Evolutionary conservation across 148 eudicot genomes (phyloP).

Genomic region (Gaultheria prostrata): DNA sequence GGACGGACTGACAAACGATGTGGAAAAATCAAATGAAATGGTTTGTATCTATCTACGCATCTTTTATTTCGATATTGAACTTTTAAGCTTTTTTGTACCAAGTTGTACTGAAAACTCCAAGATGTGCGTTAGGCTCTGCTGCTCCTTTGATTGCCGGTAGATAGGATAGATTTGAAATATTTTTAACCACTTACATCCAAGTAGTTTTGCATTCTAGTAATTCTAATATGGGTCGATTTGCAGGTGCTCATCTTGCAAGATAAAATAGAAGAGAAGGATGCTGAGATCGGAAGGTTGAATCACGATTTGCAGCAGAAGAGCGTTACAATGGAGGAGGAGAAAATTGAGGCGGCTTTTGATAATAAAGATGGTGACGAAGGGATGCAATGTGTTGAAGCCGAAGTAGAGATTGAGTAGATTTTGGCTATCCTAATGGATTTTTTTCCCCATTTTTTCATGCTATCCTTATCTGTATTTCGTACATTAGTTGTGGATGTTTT

Average conservation of each 20-base stretch:
- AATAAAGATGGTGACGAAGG: conserved; percentile 35
- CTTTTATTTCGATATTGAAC: conserved; percentile 8
- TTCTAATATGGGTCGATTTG: conserved; percentile 9
- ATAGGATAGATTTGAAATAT: not conserved
- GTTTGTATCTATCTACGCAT: conserved; percentile 27
- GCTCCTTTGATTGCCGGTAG: conserved; percentile 1
- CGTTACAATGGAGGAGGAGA: conserved; percentile 28
- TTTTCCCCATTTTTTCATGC: not conserved
- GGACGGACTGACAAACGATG: conserved; percentile 71
- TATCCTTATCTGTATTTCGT: conserved; percentile 13
- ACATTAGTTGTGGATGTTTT: conserved; percentile 21
- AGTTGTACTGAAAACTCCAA: not conserved
- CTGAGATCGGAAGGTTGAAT: conserved; percentile 64
- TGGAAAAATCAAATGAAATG: conserved; percentile 89
- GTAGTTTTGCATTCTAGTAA: not conserved
- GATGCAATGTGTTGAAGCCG: conserved; percentile 15
- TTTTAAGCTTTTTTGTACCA: conserved; percentile 1
- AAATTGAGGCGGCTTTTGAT: conserved; percentile 30
- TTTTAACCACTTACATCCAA: not conserved
- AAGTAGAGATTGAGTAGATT: conserved; percentile 22
- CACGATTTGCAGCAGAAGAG: conserved; percentile 42
- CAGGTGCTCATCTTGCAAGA: conserved; percentile 81
- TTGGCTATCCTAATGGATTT: not conserved
- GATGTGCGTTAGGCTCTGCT: not conserved
- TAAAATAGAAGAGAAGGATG: conserved; percentile 66